Conservation (phyloP, 1,139 yeast genomes). For the Magnusiomyces magnusii region DNA sequence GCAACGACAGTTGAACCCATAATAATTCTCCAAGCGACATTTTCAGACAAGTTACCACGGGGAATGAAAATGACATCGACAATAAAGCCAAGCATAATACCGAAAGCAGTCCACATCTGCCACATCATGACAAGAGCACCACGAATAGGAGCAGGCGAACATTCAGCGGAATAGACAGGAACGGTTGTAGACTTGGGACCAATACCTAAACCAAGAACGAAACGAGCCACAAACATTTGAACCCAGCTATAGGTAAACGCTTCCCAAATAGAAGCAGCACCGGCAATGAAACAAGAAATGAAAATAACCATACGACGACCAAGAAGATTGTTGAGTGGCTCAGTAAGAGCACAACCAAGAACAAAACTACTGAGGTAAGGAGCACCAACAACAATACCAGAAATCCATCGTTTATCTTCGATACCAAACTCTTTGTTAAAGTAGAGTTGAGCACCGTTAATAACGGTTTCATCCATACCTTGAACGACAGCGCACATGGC, state of each 20-base stretch:
- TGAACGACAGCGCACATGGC: slow-evolving; percentile 89
- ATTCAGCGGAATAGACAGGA: slow-evolving; percentile 76
- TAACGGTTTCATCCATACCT: slow-evolving; percentile 88
- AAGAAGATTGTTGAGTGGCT: slow-evolving; percentile 50
- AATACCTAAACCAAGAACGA: slow-evolving; percentile 66
- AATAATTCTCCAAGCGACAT: slow-evolving; percentile 75
- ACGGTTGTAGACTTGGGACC: slow-evolving; percentile 79
- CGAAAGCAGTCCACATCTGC: slow-evolving; percentile 86
- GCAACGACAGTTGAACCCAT: slow-evolving; percentile 72
- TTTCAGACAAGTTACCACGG: slow-evolving; percentile 38
- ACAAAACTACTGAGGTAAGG: slow-evolving; percentile 72
- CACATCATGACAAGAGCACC: slow-evolving; percentile 82
- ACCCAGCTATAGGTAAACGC: slow-evolving; percentile 68
- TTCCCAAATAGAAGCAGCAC: slow-evolving; percentile 66
- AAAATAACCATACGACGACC: slow-evolving; percentile 75
- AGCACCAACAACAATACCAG: slow-evolving; percentile 71
- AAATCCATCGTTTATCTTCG: slow-evolving; percentile 52
- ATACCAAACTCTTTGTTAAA: slow-evolving; percentile 46
- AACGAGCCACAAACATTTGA: slow-evolving; percentile 66
- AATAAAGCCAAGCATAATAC: slow-evolving; percentile 75
- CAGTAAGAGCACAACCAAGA: slow-evolving; percentile 68
- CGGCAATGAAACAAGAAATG: slow-evolving; percentile 57
- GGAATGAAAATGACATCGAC: slow-evolving; percentile 56
- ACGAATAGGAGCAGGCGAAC: slow-evolving; percentile 66
- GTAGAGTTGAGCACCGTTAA: slow-evolving; percentile 74